These are phyloP conservation scores for Mediolabrus comicus DNA, from an alignment of 108 stramenopile species.

Conservation along the genomic window DNA sequence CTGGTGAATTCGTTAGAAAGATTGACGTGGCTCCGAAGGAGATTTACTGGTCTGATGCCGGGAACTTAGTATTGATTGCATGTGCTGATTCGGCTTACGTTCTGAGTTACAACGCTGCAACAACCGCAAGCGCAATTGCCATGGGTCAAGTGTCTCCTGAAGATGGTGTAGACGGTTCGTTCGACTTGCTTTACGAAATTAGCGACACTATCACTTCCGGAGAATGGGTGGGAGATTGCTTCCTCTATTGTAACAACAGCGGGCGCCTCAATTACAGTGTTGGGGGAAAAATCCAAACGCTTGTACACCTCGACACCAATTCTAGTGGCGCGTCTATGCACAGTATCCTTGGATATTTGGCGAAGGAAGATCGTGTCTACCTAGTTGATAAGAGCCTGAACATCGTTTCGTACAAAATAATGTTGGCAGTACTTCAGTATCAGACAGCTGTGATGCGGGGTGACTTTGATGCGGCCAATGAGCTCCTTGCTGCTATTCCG, in stretches of 20 bases:
- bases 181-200: constrained; percentile 94
- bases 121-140: constrained; percentile 80
- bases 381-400: constrained; percentile 93
- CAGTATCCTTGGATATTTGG: constrained; percentile 94
- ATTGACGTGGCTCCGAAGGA: constrained; percentile 95
- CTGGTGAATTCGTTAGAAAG: constrained; percentile 90
- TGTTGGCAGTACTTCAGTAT: constrained; percentile 92
- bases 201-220: constrained; percentile 90
- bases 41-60: constrained; percentile 96
- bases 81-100: constrained; percentile 93
- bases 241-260: constrained; percentile 93
- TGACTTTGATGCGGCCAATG: constrained; percentile 98
- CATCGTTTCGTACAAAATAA: constrained; percentile 92
- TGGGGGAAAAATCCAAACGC: constrained; percentile 96
- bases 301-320: constrained; percentile 91
- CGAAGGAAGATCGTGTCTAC: constrained; percentile 97
- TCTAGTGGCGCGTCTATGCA: constrained; percentile 79
- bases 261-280: constrained; percentile 97
- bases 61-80: constrained; percentile 91
- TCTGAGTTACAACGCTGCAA: constrained; percentile 82
- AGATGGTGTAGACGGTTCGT: constrained; percentile 95
- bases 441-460: constrained; percentile 99
- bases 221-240: constrained; percentile 99
- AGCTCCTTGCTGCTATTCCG: constrained; percentile 90
- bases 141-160: constrained; percentile 87